Conservation (phyloP, 2,329 filamentous ascomycete species). For the Fusarium virguliforme region DNA sequence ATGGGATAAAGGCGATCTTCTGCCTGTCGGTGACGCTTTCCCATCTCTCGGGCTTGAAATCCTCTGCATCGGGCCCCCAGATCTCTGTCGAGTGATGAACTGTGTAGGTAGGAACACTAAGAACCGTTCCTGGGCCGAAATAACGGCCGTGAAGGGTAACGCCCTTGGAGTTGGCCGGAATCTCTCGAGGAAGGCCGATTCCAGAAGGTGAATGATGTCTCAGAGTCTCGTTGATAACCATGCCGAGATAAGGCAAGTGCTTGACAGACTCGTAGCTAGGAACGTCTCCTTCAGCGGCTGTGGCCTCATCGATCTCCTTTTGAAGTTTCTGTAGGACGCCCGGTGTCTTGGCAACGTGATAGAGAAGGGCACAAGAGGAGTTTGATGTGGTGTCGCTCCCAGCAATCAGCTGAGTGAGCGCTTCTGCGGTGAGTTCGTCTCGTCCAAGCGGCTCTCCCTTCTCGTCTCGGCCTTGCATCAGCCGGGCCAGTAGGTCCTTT, state of each 20-base stretch:
- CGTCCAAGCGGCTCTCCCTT: conserved; percentile 82
- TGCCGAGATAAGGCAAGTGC: conserved; percentile 82
- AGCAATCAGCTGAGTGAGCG: conserved; percentile 88
- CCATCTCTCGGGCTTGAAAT: conserved; percentile 85
- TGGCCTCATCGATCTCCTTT: conserved; percentile 78
- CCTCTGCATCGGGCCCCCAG: conserved; percentile 81
- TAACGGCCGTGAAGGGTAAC: conserved; percentile 77
- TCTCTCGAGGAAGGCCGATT: conserved; percentile 84
- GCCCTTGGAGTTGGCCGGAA: conserved; percentile 76
- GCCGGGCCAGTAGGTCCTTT: conserved; percentile 83
- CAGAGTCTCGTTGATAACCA: conserved; percentile 86
- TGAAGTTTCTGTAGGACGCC: conserved; percentile 81
- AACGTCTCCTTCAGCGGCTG: conserved; percentile 74
- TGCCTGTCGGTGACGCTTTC: conserved; percentile 73
- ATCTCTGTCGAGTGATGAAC: conserved; percentile 83
- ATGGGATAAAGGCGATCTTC: conserved; percentile 82
- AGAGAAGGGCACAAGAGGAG: conserved; percentile 87
- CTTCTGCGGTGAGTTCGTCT: conserved; percentile 89
- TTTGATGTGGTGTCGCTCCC: conserved; percentile 85
- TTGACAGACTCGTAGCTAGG: conserved; percentile 81
- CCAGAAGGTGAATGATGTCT: conserved; percentile 89
- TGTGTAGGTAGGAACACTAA: conserved; percentile 86
- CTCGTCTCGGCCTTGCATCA: conserved; percentile 90
- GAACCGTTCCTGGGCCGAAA: conserved; percentile 83
- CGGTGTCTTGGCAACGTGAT: conserved; percentile 80